Evolutionary conservation across 2,329 filamentous ascomycete species (phyloP).

Genomic region (Emmonsiellopsis sp.): DNA sequence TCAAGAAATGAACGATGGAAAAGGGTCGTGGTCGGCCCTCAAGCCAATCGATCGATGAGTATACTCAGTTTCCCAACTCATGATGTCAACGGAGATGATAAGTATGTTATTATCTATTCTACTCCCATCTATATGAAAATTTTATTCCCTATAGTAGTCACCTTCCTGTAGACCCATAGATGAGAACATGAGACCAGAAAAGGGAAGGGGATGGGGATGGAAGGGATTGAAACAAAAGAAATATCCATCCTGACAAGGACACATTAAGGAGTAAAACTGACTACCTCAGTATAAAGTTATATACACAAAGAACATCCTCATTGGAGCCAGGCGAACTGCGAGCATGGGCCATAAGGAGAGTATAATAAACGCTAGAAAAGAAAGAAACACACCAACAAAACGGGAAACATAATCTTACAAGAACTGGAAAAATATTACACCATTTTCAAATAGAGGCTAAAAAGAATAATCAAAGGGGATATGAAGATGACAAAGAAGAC

Average conservation of each 20-base stretch:
- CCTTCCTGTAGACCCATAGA: not conserved
- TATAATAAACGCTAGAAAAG: not conserved
- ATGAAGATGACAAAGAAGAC: not conserved
- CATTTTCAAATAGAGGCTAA: not conserved
- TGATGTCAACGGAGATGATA: not conserved
- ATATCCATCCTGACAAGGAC: not conserved
- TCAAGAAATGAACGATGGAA: conserved; percentile 13
- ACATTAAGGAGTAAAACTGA: not conserved
- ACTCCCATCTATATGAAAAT: not conserved
- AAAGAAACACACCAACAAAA: not conserved
- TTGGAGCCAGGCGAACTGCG: not conserved
- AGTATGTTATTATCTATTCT: conserved; percentile 1
- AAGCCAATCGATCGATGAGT: not conserved
- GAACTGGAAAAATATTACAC: not conserved
- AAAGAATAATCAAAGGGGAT: not conserved
- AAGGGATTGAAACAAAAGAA: not conserved
- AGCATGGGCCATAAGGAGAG: not conserved
- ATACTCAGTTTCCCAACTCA: not conserved
- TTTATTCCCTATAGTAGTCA: not conserved
- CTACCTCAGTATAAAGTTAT: not conserved
- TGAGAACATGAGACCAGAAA: not conserved
- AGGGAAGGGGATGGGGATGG: not conserved
- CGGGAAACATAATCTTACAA: not conserved
- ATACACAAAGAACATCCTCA: not conserved
- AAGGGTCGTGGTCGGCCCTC: not conserved